Conservation (phyloP, 1,139 yeast species). For the Blastobotrys ciferrii region DNA sequence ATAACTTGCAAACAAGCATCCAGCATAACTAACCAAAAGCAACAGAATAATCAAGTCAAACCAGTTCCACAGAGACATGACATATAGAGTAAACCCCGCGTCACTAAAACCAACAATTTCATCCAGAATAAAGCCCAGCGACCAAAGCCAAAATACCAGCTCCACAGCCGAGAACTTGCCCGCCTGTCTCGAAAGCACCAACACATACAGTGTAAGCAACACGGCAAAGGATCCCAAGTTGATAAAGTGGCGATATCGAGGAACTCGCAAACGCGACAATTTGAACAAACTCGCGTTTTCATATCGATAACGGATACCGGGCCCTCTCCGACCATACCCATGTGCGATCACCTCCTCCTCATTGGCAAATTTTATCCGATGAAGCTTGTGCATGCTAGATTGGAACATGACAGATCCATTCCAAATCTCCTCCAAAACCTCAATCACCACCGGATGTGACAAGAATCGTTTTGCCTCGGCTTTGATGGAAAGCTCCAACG, state of each 20-base stretch:
- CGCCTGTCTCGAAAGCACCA: constrained; percentile 31
- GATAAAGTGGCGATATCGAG: constrained; percentile 41
- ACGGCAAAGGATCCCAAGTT: constrained; percentile 42
- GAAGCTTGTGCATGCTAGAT: constrained; percentile 41
- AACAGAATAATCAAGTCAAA: constrained; percentile 37
- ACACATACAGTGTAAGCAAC: constrained; percentile 35
- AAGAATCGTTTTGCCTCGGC: constrained; percentile 55
- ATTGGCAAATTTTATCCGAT: constrained; percentile 32
- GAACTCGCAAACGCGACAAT: constrained; percentile 39
- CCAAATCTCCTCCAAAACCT: constrained; percentile 53
- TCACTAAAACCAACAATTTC: constrained; percentile 39
- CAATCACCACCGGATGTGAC: constrained; percentile 55
- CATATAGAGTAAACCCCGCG: constrained; percentile 39
- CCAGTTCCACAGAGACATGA: constrained; percentile 41
- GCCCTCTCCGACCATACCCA: constrained; percentile 37
- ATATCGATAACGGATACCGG: constrained; percentile 38
- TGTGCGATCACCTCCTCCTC: constrained; percentile 29
- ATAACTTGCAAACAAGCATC: constrained; percentile 10
- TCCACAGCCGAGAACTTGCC: constrained; percentile 27
- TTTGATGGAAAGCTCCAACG: constrained; percentile 54
- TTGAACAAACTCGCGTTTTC: constrained; percentile 39
- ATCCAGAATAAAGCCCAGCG: constrained; percentile 40
- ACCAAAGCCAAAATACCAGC: constrained; percentile 37
- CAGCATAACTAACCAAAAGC: constrained; percentile 33
- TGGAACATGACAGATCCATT: constrained; percentile 48